Base-by-base conservation (phyloP, 768 basidiomycete species). In the Psilocybe azurescens region DNA sequence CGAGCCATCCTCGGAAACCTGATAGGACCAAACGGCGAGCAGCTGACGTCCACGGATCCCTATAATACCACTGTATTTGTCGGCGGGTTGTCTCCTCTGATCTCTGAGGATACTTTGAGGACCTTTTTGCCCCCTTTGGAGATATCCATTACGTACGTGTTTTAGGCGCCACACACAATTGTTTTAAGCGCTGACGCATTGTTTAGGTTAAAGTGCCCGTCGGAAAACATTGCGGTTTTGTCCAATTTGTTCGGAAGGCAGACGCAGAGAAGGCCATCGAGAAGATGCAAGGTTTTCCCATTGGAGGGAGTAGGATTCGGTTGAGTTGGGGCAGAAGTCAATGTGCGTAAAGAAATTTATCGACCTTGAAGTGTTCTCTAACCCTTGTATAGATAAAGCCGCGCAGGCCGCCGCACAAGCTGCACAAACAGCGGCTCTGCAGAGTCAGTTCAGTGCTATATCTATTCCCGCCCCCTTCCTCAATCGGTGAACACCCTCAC, bases 21-120 rank as follows among this genome's bases (percentile, higher is more conserved):
- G 18, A 92, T 94, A 46, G 93, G 93, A 20, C 92, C 91, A 0
- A 93, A 94, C 63, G 93, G 92, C 59, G 90, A 94, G 77, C 88
- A 93, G 73, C 78, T 94, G 64, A 93, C 91, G 30, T 92, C 91
- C 24, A 93, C 90, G 20, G 95, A 97, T 69, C 95, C 95, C n/a
- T 94, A 95, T 70, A 97, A 97, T 70, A 96, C 95, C 13, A 97
- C 95, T 1, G 95, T 94, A 5, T 97, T 97, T 65, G 95, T 97
- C 18, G 95, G 95, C 28, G 95, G 95, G 0, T 72, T 97, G 56
- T 93, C 91, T 9, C 93, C 93, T 16, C 75, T 95, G 61, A 95
- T 97, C 48, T 89, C 90, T 29, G 95, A 97, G 77, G 95, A 97
- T 51, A 96, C 94, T 2, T 75, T 97, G 70, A 82, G 93, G 73